Base-by-base conservation (phyloP, 140 eudicot genomes). In the Bidens hawaiensis region DNA sequence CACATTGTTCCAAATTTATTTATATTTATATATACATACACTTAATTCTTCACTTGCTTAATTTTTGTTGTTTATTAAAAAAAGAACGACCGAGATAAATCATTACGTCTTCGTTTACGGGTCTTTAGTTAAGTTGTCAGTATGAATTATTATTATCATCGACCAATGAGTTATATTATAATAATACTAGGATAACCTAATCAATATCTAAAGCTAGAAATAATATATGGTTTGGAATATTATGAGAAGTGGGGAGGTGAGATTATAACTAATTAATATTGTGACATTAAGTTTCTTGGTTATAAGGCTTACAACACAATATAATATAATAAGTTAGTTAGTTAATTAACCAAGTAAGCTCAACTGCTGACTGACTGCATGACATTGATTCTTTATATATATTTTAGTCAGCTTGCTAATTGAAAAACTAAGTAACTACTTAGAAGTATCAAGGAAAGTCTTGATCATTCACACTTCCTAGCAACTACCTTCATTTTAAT, bases 401-500 rank as follows among this genome's bases (percentile, higher is more conserved):
- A n/a, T n/a, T n/a, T 38, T 38, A 38, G 13, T 2, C 14, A 38
- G 12, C 1, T 11, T 10, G 45, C 45, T 9, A 38, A 11, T 36
- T 36, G n/a, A 36, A n/a, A n/a, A n/a, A n/a, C n/a, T 36, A 36
- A 8, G 12, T 36, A 36, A 36, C 45, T 38, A 12, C 45, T 11
- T 10, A 38, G 45, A 38, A 38, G 45, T 11, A 38, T 38, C 45
- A 38, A 5, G 0, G 15, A 38, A 38, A 50, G 56, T 50, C 56
- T 22, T 50, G 56, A 50, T 50, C 30, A 50, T 50, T 50, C 56
- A 50, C 56, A 50, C 30, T 50, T 50, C 56, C 56, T 50, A 50
- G 56, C 56, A 50, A 50, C 56, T 50, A 50, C 56, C 56, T 11
- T 21, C 16, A 10, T 9, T 38, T 11, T 8, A 8, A 8, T 38